Evolutionary conservation across 2,329 filamentous ascomycete species (phyloP).

Genomic region (Neocatenulostroma microsporum): DNA sequence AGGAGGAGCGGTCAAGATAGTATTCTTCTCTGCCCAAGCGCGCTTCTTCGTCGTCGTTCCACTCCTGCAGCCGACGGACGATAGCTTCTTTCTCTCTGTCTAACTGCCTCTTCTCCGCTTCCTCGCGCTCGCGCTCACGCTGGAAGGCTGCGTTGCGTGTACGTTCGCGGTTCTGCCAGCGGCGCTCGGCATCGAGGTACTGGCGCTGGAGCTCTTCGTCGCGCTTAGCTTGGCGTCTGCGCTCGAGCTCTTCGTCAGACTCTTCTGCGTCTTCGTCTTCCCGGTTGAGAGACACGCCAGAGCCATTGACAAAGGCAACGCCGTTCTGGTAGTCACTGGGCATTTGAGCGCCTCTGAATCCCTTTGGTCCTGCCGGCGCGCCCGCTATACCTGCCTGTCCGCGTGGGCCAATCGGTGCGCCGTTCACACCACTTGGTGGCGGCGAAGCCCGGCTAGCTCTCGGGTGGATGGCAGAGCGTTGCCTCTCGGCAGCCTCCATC

Average conservation of each 20-base stretch:
- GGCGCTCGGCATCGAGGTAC: constrained; percentile 76
- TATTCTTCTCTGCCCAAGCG: constrained; percentile 76
- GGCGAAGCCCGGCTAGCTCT: constrained; percentile 56
- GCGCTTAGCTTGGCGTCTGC: constrained; percentile 61
- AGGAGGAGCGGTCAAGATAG: constrained; percentile 76
- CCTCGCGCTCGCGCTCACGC: constrained; percentile 73
- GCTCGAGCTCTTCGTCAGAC: constrained; percentile 77
- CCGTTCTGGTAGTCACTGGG: constrained; percentile 68
- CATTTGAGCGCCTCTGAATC: constrained; percentile 51
- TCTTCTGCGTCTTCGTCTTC: constrained; percentile 85
- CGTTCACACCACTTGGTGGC: constrained; percentile 58
- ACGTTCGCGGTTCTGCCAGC: constrained; percentile 84
- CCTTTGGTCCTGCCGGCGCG: constrained; percentile 65
- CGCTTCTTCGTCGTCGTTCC: constrained; percentile 82
- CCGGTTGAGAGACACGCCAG: constrained; percentile 46
- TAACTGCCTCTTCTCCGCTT: constrained; percentile 60
- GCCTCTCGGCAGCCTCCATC: constrained; percentile 76
- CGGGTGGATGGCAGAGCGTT: constrained; percentile 53
- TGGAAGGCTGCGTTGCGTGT: constrained; percentile 77
- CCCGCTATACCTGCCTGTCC: constrained; percentile 57
- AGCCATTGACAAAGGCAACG: constrained; percentile 69
- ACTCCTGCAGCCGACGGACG: constrained; percentile 66
- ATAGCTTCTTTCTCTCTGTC: constrained; percentile 59
- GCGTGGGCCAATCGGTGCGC: constrained; percentile 66
- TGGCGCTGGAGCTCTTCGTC: constrained; percentile 69